Base-by-base conservation (phyloP, 2,329 filamentous ascomycete genomes). In the Fusarium azukiicola region DNA sequence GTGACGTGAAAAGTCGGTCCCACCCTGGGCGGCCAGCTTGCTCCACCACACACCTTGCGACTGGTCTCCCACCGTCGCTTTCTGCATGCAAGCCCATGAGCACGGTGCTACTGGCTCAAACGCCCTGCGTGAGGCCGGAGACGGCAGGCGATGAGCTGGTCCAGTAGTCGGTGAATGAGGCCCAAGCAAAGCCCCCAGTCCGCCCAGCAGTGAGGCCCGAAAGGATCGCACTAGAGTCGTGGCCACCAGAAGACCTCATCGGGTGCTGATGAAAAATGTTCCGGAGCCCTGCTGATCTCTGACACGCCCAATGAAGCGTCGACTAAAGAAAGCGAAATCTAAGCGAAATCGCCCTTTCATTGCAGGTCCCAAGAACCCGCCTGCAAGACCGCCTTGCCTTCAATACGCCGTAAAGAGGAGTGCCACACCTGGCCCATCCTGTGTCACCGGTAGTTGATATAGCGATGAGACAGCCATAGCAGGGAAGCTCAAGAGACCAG, bases 1-100 rank as follows among this genome's bases (percentile, higher is more conserved):
- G 77, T 67, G 67, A 76, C 73, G 74, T 71, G 58, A 82, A 80
- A 83, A 79, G 79, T 80, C 81, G 81, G 81, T 82, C 79, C 80
- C 79, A 71, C 74, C 70, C 69, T 77, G 54, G 71, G 72, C 74
- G 71, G 69, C 78, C 74, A 77, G 44, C 27, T 32, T 73, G 79
- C 76, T 81, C 81, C 81, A 83, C 81, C 56, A 46, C 54, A 69
- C 21, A 67, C 66, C 69, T 69, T 75, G 69, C 52, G 72, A 75
- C 69, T 81, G 73, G 80, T 64, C 52, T 66, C 69, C 54, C 63
- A 50, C 64, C 64, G 70, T 54, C 64, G 70, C 27, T 64, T 50
- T 76, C 75, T 76, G 61, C 73, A 78, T 79, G 72, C 74, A 79
- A 52, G 71, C 73, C 69, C 73, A 79, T 79, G 69, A 69, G 71